A percentile compares a stretch with the other conserved stretches of the same genome.
Evolutionary conservation across 75 land plant species (phyloP).

Genomic region (Selaginella tamariscina): DNA sequence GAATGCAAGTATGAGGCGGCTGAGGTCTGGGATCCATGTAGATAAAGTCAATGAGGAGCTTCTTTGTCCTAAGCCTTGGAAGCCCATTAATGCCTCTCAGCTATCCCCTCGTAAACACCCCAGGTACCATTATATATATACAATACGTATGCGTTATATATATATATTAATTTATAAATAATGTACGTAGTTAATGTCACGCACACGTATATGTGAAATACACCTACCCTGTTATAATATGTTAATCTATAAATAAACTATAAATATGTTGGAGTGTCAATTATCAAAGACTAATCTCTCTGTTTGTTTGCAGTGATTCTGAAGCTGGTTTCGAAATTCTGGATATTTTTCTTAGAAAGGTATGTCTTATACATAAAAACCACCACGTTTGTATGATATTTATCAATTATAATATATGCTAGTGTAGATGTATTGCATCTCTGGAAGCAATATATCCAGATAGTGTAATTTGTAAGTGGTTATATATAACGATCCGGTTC

Average conservation of each 20-base stretch:
- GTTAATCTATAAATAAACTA: no score
- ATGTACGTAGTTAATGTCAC: no score
- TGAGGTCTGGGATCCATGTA: neutral
- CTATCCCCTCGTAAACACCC: no score
- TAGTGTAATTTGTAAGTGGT: neutral
- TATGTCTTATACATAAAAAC: slow-evolving; percentile 1
- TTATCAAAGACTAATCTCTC: no score
- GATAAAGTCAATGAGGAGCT: neutral
- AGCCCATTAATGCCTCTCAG: neutral
- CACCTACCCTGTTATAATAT: no score
- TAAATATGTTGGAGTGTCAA: no score
- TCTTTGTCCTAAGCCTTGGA: neutral
- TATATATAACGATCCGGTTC: neutral
- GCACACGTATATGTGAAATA: no score
- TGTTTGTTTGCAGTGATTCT: neutral
- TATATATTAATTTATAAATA: no score
- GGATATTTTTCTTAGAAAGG: slow-evolving; percentile 43
- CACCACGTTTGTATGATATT: neutral
- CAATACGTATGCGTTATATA: no score
- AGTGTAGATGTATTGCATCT: no score
- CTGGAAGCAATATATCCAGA: neutral
- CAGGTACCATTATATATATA: no score
- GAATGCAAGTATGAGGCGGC: neutral
- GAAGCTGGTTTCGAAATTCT: slow-evolving; percentile 37
- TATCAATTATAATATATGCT: neutral